These are phyloP conservation scores for Clarireedia paspali DNA, from an alignment of 2,329 filamentous ascomycete genomes.

Conservation along the genomic window DNA sequence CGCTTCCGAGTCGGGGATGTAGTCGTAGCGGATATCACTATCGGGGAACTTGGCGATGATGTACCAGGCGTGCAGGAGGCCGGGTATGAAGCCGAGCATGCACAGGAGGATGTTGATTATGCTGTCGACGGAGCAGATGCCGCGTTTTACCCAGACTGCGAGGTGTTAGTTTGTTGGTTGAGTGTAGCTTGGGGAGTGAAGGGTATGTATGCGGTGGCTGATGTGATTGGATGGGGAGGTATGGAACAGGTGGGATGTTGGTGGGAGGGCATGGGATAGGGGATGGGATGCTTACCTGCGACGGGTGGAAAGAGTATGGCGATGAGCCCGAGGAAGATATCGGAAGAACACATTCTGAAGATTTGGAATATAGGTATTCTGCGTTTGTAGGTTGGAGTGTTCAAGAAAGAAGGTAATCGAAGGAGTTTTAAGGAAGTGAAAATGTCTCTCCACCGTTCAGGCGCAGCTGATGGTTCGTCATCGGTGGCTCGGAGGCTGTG, in stretches of 20 bases:
- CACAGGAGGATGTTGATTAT: slow-evolving; percentile 93
- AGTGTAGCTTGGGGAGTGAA: neutral
- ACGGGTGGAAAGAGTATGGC: slow-evolving; percentile 60
- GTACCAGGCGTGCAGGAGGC: slow-evolving; percentile 94
- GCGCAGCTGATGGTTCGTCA: neutral
- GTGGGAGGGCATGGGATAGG: neutral
- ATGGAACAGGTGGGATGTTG: neutral
- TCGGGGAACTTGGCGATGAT: slow-evolving; percentile 91
- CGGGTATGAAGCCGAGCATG: slow-evolving; percentile 70
- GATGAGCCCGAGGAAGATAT: slow-evolving; percentile 57
- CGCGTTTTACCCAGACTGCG: slow-evolving; percentile 90
- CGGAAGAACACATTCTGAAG: slow-evolving; percentile 48
- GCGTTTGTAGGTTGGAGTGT: neutral
- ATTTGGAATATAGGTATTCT: neutral
- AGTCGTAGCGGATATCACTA: slow-evolving; percentile 51
- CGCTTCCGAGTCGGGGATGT: slow-evolving; percentile 47
- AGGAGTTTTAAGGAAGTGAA: neutral
- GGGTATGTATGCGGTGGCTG: neutral
- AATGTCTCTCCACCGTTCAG: neutral
- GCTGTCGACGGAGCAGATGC: slow-evolving; percentile 85
- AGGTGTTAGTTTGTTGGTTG: slow-evolving; percentile 18
- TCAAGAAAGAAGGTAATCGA: neutral
- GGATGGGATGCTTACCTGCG: slow-evolving; percentile 42
- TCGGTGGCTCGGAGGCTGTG: neutral
- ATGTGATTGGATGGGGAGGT: neutral